Base-by-base conservation (phyloP, 23 red algal species). In the Chondrus crispus region DNA sequence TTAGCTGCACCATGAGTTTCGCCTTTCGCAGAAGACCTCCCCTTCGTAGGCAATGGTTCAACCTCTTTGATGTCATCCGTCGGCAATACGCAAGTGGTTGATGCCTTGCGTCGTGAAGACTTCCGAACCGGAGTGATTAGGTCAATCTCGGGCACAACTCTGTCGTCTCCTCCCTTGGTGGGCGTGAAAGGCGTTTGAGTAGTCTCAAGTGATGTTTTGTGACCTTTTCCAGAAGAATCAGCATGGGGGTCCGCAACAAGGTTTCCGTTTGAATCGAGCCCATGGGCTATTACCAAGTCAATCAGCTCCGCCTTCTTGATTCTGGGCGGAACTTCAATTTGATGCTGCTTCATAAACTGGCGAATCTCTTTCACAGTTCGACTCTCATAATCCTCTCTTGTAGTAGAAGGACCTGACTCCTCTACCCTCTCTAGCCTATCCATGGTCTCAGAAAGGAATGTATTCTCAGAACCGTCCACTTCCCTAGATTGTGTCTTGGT, bases 321-420 rank as follows among this genome's bases (percentile, higher is more conserved):
- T 53, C 78, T 89, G 5, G 50, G 57, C 46, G 69, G 64, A 20
- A 46, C 68, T 24, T 89, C 70, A 6, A 89, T 33, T 48, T 76
- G 35, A 7, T 22, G 16, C 28, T 62, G 38, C 37, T 62, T 58
- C 46, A 89, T 30, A 18, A 89, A 63, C 8, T 62, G 19, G 14
- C 70, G 85, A 10, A 89, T 68, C 69, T 89, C 85, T 38, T 89
- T 89, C 28, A 89, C 85, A n/a, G 85, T 89, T n/a, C 78, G 75
- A 40, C 43, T 77, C 58, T 70, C 57, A 70, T 79, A 89, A n/a
- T n/a, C n/a, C n/a, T n/a, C n/a, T n/a, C n/a, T n/a, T n/a, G n/a
- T n/a, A n/a, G n/a, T n/a, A n/a, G n/a, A n/a, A n/a, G n/a, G n/a
- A n/a, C n/a, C n/a, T n/a, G n/a, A n/a, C n/a, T n/a, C n/a, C n/a